Evolutionary conservation across 2,329 filamentous ascomycete genomes (phyloP).

Genomic region (Stachybotrys chlorohalonatus): DNA sequence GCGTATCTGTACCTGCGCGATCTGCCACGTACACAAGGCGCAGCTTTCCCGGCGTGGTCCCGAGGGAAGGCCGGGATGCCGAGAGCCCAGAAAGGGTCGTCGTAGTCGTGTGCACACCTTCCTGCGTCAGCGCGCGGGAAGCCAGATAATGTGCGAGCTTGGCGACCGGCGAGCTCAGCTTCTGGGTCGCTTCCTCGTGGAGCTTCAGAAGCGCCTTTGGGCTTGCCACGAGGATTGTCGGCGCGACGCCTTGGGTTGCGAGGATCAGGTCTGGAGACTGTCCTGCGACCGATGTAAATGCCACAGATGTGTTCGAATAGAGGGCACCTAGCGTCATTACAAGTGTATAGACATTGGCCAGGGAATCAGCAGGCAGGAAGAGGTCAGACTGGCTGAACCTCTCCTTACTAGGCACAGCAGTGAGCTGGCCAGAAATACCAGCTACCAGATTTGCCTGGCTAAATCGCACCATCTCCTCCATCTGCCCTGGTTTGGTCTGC

Average conservation of each 20-base stretch:
- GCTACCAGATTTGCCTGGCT: slow-evolving; percentile 78
- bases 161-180: slow-evolving; percentile 53
- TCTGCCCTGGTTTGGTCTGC: slow-evolving; percentile 40
- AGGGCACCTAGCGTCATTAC: slow-evolving; percentile 73
- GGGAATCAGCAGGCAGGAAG: slow-evolving; percentile 74
- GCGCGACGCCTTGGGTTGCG: slow-evolving; percentile 65
- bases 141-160: slow-evolving; percentile 64
- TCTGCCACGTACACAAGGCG: slow-evolving; percentile 77
- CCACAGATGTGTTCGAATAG: slow-evolving; percentile 75
- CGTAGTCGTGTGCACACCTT: slow-evolving; percentile 62
- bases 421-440: slow-evolving; percentile 70
- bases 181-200: slow-evolving; percentile 52
- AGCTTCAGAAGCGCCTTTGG: slow-evolving; percentile 62
- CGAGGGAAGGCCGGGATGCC: slow-evolving; percentile 49
- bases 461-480: slow-evolving; percentile 71
- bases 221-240: slow-evolving; percentile 74
- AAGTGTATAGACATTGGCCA: slow-evolving; percentile 72
- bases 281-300: slow-evolving; percentile 80
- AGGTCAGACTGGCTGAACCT: slow-evolving; percentile 67
- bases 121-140: slow-evolving; percentile 55
- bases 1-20: slow-evolving; percentile 51
- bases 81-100: slow-evolving; percentile 37
- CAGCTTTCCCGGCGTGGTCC: slow-evolving; percentile 60
- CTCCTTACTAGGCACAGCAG: slow-evolving; percentile 65
- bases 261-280: slow-evolving; percentile 60